Conservation (phyloP, 23 red algal genomes). For the Gracilaria domingensis region DNA sequence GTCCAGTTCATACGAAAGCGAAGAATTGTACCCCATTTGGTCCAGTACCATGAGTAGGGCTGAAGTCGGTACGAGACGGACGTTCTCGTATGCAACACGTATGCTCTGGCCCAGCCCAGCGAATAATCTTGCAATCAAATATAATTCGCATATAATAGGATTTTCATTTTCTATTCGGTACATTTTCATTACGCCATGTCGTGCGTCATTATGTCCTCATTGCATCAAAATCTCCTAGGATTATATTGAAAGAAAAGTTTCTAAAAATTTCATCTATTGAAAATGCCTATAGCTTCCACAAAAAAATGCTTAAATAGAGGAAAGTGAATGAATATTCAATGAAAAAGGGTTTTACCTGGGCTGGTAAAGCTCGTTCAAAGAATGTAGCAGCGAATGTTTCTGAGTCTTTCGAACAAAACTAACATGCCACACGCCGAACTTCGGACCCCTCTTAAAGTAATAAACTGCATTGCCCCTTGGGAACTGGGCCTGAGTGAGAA, state of each 20-base stretch:
- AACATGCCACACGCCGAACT: not conserved
- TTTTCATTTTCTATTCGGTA: too few relatives aligned
- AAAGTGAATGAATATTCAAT: too few relatives aligned
- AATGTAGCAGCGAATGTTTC: conserved; percentile 23
- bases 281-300: too few relatives aligned
- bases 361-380: not conserved
- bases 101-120: conserved; percentile 7
- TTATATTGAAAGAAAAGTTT: too few relatives aligned
- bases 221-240: too few relatives aligned
- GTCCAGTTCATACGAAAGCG: not conserved
- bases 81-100: conserved; percentile 49
- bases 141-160: too few relatives aligned
- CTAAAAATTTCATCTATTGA: too few relatives aligned
- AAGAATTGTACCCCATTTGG: not conserved
- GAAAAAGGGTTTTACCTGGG: too few relatives aligned
- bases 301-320: too few relatives aligned
- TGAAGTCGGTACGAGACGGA: conserved; percentile 30
- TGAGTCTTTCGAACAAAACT: not conserved
- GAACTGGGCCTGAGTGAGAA: not conserved
- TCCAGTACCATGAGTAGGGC: conserved; percentile 2
- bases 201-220: too few relatives aligned
- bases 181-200: too few relatives aligned
- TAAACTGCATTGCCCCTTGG: not conserved
- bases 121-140: too few relatives aligned
- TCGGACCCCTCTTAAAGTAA: not conserved